These are phyloP conservation scores for Clavulina sp. DNA, from an alignment of 768 basidiomycete genomes.

Conservation along the genomic window DNA sequence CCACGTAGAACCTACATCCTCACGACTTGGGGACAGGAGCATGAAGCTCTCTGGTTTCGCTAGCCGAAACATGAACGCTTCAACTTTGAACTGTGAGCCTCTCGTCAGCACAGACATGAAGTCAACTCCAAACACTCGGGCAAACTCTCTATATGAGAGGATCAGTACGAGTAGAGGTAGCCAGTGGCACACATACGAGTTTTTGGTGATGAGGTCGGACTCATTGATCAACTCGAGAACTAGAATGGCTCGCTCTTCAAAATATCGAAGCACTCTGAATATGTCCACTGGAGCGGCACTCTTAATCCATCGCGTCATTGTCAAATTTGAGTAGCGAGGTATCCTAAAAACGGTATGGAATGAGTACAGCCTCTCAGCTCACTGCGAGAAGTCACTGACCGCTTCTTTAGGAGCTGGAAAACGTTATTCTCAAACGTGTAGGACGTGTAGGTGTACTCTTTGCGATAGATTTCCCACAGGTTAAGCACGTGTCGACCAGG, in stretches of 20 bases:
- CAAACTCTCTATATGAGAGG: constrained; percentile 57
- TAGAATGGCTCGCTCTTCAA: constrained; percentile 42
- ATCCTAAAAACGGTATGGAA: constrained; percentile 29
- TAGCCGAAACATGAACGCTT: constrained; percentile 95
- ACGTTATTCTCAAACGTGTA: constrained; percentile 85
- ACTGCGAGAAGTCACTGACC: constrained; percentile 31
- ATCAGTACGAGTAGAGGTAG: background rate
- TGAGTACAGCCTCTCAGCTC: background rate
- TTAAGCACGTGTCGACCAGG: constrained; percentile 84
- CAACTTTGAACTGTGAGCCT: constrained; percentile 97
- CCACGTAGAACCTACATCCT: constrained; percentile 39
- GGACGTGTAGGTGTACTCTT: constrained; percentile 55
- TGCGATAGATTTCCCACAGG: constrained; percentile 80
- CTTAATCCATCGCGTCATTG: constrained; percentile 51
- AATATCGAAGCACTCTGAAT: constrained; percentile 41
- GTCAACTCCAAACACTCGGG: constrained; percentile 92
- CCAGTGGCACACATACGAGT: constrained; percentile 43
- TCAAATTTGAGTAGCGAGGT: constrained; percentile 49
- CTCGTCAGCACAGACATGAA: constrained; percentile 89
- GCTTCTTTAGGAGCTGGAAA: constrained; percentile 56
- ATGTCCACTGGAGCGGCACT: constrained; percentile 40
- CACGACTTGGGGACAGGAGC: constrained; percentile 73
- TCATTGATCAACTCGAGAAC: constrained; percentile 67
- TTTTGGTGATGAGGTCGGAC: constrained; percentile 72
- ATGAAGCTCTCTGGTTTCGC: constrained; percentile 91